Conservation (phyloP, 352 stramenopile genomes). For the Globisporangium apiculatum region DNA sequence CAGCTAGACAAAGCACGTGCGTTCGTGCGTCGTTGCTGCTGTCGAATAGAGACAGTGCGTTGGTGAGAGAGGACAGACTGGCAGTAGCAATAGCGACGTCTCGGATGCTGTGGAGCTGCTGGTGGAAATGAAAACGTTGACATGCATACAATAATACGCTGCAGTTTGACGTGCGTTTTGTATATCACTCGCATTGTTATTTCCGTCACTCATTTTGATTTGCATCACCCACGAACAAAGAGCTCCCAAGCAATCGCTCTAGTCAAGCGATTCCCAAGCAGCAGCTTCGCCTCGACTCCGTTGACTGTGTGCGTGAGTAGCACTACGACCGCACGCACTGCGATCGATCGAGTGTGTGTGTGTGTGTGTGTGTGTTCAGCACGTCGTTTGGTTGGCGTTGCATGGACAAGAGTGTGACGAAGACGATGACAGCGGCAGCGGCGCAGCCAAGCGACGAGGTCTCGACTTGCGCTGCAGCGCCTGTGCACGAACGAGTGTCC, state of each 20-base stretch:
- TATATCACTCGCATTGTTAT: too few species aligned
- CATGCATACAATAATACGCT: too few species aligned
- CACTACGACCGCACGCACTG: not conserved
- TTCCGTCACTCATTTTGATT: too few species aligned
- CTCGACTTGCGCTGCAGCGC: conserved; percentile 18
- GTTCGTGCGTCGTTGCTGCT: not conserved
- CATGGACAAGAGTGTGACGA: not conserved
- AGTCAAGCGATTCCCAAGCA: too few species aligned
- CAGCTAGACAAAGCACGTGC: not conserved
- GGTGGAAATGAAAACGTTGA: too few species aligned
- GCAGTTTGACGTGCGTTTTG: too few species aligned
- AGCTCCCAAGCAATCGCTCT: too few species aligned
- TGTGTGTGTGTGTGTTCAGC: not conserved
- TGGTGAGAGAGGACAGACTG: not conserved
- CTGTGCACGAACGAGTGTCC: conserved; percentile 22
- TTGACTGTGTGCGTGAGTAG: not conserved
- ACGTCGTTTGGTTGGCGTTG: not conserved
- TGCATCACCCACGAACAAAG: too few species aligned
- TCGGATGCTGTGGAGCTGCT: too few species aligned
- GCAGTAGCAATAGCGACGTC: not conserved
- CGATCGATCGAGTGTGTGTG: not conserved
- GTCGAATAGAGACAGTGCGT: not conserved
- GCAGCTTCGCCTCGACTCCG: conserved; percentile 20
- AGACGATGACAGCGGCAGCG: conserved; percentile 13
- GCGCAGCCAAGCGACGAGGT: not conserved